These are phyloP conservation scores for Neonectria coccinea DNA, from an alignment of 2,329 filamentous ascomycete genomes.

Conservation along the genomic window DNA sequence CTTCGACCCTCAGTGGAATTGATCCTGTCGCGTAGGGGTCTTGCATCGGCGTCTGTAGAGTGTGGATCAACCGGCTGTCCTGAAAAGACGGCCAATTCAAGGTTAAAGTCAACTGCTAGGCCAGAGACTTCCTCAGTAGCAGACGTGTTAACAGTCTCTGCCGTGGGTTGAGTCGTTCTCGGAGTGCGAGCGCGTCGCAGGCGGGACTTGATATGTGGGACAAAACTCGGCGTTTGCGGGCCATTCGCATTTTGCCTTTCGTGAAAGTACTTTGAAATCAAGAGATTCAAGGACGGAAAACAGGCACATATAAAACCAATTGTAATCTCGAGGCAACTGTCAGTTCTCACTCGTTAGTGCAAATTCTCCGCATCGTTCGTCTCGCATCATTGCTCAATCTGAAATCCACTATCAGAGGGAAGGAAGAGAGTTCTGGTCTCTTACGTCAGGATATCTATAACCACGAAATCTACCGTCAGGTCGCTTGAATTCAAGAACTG, in stretches of 20 bases:
- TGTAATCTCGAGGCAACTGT: conserved; percentile 33
- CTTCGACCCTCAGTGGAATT: neutral
- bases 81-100: neutral
- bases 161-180: neutral
- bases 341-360: neutral
- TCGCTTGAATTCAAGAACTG: conserved; percentile 37
- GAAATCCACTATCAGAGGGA: neutral
- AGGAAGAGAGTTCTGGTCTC: neutral
- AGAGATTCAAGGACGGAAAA: conserved; percentile 35
- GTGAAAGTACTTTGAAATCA: neutral
- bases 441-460: conserved; percentile 37
- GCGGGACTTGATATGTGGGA: neutral
- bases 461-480: conserved; percentile 35
- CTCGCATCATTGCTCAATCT: neutral
- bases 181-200: neutral
- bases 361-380: neutral
- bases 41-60: neutral
- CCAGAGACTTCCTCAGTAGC: neutral
- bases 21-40: neutral
- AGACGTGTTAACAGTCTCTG: neutral
- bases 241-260: neutral
- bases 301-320: conserved; percentile 42
- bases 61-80: neutral
- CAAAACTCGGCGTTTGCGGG: neutral
- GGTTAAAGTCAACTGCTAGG: neutral